phyloP scores from a whole-genome alignment of 345 rosid species.

The Raphanus raphanistrum region DNA sequence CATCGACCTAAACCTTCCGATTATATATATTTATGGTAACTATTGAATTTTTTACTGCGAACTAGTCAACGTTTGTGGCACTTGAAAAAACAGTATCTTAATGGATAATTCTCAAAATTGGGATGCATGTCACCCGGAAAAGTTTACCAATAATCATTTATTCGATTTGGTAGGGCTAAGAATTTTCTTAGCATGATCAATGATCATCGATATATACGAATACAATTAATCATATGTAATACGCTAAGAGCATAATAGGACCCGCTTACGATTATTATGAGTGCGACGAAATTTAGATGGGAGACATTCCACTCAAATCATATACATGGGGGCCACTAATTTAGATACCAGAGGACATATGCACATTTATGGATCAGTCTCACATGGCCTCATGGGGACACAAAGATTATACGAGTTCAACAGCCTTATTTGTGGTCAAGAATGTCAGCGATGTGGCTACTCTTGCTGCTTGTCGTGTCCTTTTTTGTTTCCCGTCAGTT shows the following conservation, averaged over 20 bases:
- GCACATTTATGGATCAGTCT: conserved; percentile 3
- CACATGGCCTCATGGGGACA: conserved; percentile 28
- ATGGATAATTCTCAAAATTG: neutral
- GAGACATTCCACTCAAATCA: conserved; percentile 1
- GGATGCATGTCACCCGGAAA: neutral
- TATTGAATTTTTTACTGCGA: neutral
- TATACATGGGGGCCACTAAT: neutral
- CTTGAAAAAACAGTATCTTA: neutral
- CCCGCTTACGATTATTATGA: conserved; percentile 3
- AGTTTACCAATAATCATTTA: neutral
- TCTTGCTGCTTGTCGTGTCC: conserved; percentile 5
- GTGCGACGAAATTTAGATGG: neutral
- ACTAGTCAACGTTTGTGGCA: neutral
- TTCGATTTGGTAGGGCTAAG: neutral
- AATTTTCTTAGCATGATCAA: neutral
- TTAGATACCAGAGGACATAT: neutral
- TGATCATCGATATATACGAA: neutral
- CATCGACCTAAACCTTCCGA: neutral
- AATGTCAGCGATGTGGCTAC: conserved; percentile 28
- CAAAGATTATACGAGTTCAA: neutral
- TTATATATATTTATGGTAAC: neutral
- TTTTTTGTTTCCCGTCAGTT: neutral
- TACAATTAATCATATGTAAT: conserved; percentile 10
- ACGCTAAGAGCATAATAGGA: conserved; percentile 18
- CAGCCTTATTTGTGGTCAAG: conserved; percentile 23